A percentile compares a stretch with the other conserved stretches of the same genome.
Conservation (phyloP, 2,329 filamentous ascomycete species). For the Blastomyces percursus region DNA sequence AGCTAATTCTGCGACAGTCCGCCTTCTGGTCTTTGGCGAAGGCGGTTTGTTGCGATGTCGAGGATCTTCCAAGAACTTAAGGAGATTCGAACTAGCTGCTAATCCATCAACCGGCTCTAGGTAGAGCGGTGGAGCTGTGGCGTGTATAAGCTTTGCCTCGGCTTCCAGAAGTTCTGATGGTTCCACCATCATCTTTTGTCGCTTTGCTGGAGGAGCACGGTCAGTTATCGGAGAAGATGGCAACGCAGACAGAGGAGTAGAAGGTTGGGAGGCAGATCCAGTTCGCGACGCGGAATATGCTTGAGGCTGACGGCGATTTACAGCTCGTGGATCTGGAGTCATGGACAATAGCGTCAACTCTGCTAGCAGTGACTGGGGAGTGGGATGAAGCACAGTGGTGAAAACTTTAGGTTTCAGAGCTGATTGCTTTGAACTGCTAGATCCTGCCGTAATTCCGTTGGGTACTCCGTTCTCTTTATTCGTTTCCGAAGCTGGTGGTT, state of each 20-base stretch:
- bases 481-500: constrained; percentile 11
- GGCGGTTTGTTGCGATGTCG: constrained; percentile 67
- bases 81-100: constrained; percentile 58
- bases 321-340: constrained; percentile 50
- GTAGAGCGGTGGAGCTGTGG: constrained; percentile 62
- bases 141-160: constrained; percentile 63
- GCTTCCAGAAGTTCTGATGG: constrained; percentile 60
- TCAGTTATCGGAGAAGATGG: constrained; percentile 51
- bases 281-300: constrained; percentile 32
- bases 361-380: constrained; percentile 59
- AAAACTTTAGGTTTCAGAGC: constrained; percentile 48
- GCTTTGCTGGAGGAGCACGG: constrained; percentile 49
- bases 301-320: constrained; percentile 38
- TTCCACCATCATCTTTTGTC: constrained; percentile 68
- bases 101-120: constrained; percentile 62
- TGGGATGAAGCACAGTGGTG: constrained; percentile 78
- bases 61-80: constrained; percentile 63
- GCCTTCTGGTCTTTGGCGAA: constrained; percentile 77
- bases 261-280: constrained; percentile 44
- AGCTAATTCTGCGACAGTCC: constrained; percentile 86
- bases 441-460: constrained; percentile 44
- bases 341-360: constrained; percentile 67
- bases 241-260: constrained; percentile 52
- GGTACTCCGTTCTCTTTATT: constrained; percentile 24
- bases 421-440: constrained; percentile 36